phyloP scores from a whole-genome alignment of 148 eudicot genomes.

The Chenopodium formosanum region DNA sequence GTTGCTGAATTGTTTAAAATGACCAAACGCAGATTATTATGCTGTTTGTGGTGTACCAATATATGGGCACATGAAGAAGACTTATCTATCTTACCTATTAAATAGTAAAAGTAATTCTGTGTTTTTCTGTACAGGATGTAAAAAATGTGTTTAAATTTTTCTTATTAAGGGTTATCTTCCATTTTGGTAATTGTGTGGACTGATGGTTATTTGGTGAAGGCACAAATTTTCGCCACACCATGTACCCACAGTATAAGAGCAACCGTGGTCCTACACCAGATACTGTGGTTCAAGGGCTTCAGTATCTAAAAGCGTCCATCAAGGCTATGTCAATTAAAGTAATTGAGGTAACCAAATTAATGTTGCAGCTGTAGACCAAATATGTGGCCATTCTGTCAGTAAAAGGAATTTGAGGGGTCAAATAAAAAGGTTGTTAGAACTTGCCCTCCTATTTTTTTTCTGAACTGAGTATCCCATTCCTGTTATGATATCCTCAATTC shows the following conservation, averaged over 20 bases:
- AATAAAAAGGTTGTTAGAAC: conserved; percentile 12
- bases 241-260: conserved; percentile 88
- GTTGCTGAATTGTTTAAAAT: not conserved
- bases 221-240: conserved; percentile 78
- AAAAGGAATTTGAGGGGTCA: not conserved
- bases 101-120: not conserved
- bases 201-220: conserved; percentile 47
- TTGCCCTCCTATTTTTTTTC: conserved; percentile 81
- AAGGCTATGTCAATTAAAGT: conserved; percentile 95
- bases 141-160: not conserved
- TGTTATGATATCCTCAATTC: conserved; percentile 61
- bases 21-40: not conserved
- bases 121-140: not conserved
- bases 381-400: not conserved
- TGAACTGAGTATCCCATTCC: conserved; percentile 78
- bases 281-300: conserved; percentile 96
- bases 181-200: not conserved
- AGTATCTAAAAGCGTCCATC: conserved; percentile 88
- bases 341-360: conserved; percentile 59
- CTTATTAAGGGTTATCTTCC: not conserved
- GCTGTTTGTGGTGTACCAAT: not conserved
- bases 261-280: conserved; percentile 98
- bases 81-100: not conserved
- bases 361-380: conserved; percentile 3
- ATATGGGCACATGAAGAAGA: not conserved